phyloP scores from a whole-genome alignment of 129 eudicot genomes.

The Solidago caesia region DNA sequence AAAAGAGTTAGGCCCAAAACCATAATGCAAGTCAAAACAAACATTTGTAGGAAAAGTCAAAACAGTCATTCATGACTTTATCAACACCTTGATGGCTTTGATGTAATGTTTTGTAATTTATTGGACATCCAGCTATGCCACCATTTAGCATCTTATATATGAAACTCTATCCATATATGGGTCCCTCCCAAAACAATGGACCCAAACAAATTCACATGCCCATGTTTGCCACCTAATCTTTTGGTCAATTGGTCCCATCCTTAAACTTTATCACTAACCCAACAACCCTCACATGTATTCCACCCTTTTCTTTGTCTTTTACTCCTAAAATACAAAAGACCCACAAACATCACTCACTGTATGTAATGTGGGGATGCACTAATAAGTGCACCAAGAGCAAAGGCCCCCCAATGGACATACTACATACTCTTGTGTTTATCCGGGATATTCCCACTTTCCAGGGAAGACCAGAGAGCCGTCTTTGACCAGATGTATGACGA shows the following conservation, averaged over 20 bases:
- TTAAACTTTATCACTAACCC: slow-evolving; percentile 23
- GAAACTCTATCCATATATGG: slow-evolving; percentile 36
- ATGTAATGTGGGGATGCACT: slow-evolving; percentile 19
- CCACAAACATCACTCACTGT: slow-evolving; percentile 24
- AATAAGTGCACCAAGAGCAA: slow-evolving; percentile 11
- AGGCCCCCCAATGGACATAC: too few species aligned
- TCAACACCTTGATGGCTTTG: neutral
- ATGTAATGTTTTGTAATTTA: slow-evolving; percentile 31
- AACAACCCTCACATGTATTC: slow-evolving; percentile 42
- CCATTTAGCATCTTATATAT: slow-evolving; percentile 17
- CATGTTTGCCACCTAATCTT: slow-evolving; percentile 37
- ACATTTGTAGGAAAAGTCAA: slow-evolving; percentile 18
- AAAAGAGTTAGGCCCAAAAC: slow-evolving; percentile 11
- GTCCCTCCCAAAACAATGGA: slow-evolving; percentile 24
- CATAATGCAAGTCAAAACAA: slow-evolving; percentile 11
- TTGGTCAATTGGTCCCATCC: slow-evolving; percentile 37
- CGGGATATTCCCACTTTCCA: too few species aligned
- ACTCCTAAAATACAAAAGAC: slow-evolving; percentile 9
- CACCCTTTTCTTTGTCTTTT: slow-evolving; percentile 32
- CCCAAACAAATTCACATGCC: slow-evolving; percentile 28
- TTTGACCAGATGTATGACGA: too few species aligned
- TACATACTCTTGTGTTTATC: too few species aligned
- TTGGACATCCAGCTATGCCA: slow-evolving; percentile 32
- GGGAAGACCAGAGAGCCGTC: too few species aligned
- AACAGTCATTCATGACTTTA: slow-evolving; percentile 26